A percentile compares a stretch with the other conserved stretches of the same genome.
phyloP scores from a whole-genome alignment of 2,329 filamentous ascomycete species.

The Trichoderma brevicompactum region DNA sequence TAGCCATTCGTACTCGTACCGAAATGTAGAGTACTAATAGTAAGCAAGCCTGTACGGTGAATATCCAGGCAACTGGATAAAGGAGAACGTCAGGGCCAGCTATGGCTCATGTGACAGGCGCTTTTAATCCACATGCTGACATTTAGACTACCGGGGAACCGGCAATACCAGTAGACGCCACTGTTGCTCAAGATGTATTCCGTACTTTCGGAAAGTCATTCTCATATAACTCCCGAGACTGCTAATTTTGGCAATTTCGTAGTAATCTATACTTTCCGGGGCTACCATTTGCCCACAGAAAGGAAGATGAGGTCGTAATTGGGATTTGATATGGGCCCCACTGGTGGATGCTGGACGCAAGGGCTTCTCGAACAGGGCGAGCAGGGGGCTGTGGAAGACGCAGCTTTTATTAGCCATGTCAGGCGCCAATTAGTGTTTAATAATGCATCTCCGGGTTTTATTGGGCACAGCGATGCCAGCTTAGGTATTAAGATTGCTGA shows the following conservation, averaged over 20 bases:
- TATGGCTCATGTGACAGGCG: constrained; percentile 9
- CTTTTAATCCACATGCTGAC: constrained; percentile 7
- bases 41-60: not conserved
- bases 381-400: constrained; percentile 10
- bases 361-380: constrained; percentile 11
- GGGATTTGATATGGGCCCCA: constrained; percentile 17
- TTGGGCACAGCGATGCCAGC: not conserved
- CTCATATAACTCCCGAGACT: not conserved
- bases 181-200: not conserved
- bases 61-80: constrained; percentile 11
- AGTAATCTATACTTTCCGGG: constrained; percentile 6
- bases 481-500: not conserved
- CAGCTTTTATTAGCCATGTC: not conserved
- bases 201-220: not conserved
- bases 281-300: not conserved
- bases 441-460: not conserved
- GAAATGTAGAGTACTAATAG: not conserved
- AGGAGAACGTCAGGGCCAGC: constrained; percentile 5
- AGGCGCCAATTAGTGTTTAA: constrained; percentile 19
- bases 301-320: constrained; percentile 24
- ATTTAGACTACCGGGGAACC: constrained; percentile 1
- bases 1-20: not conserved
- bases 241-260: constrained; percentile 19
- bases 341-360: constrained; percentile 11
- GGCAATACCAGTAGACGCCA: not conserved